Percentiles rank a stretch among this genome's conserved stretches.
Evolutionary conservation across 306 rosid species (phyloP).

Genomic region (Quercus cerris): DNA sequence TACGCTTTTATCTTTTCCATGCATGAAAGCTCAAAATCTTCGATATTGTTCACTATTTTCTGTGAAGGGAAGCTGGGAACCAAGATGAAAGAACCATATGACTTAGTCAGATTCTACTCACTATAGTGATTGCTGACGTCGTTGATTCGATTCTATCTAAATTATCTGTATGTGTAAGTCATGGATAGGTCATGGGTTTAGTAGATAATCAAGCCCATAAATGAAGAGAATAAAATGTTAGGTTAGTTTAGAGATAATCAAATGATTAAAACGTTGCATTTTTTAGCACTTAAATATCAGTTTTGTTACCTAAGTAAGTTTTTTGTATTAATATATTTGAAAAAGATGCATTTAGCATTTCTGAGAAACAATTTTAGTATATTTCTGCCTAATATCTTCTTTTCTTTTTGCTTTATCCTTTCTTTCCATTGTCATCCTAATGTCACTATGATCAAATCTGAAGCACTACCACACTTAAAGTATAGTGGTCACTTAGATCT

Average conservation of each 20-base stretch:
- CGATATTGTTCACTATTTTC: background rate
- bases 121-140: slow-evolving; percentile 44
- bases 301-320: background rate
- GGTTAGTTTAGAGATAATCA: background rate
- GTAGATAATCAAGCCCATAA: background rate
- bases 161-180: background rate
- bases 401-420: slow-evolving; percentile 1
- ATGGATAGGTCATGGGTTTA: slow-evolving; percentile 5
- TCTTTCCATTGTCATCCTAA: slow-evolving; percentile 16
- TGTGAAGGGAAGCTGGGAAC: background rate
- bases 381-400: slow-evolving; percentile 2
- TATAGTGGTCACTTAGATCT: slow-evolving; percentile 24
- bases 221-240: background rate
- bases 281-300: too few relatives aligned
- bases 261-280: background rate
- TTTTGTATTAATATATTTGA: background rate
- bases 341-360: slow-evolving; percentile 8
- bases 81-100: slow-evolving; percentile 1
- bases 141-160: background rate
- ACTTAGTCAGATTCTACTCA: slow-evolving; percentile 52
- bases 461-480: background rate
- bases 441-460: slow-evolving; percentile 30
- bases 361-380: slow-evolving; percentile 24
- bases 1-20: background rate
- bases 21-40: background rate